Base-by-base conservation (phyloP, 352 stramenopile species). In the Phytophthora cactorum region DNA sequence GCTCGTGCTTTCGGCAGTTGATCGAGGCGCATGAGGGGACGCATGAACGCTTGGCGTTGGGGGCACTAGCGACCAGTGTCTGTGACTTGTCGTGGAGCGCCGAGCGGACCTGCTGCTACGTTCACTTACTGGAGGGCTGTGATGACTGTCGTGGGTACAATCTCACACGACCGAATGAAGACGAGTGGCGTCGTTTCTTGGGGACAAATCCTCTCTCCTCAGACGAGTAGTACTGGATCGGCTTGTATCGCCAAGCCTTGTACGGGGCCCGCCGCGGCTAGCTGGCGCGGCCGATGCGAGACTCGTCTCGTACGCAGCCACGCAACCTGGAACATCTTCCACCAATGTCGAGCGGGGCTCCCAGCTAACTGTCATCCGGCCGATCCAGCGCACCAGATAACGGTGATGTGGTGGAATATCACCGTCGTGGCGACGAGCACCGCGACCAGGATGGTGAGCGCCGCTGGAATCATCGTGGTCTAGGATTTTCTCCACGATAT, bases 251-350 rank as follows among this genome's bases (percentile, higher is more conserved):
- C 4, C 11, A 11, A 59, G 46, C 4, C 7, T 14, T 52, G 3
- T 9, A 38, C n/a, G 46, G 4, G 9, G 46, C 54, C 51, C 50
- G 43, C 41, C 43, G 51, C 43, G 52, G 34, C 22, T 32, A 5
- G 0, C 22, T 22, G 22, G 22, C 22, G 22, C 22, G 22, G 22
- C 22, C 22, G 22, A 22, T 22, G 22, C 44, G 2, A 65, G 38
- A 38, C 15, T 38, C 45, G 58, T 49, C 49, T 67, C 43, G 9
- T 67, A 56, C 45, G 32, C 32, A 10, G 22, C 14, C 22, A 63
- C 45, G 5, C n/a, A 14, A 28, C 56, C 56, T 5, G 50, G 50
- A 22, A 66, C 50, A 29, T 66, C 43, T 4, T 7, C 28, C 0
- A 50, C 17, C 4, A 66, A 15, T 0, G 47, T n/a, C 11, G 9